Conservation (phyloP, 176 grass and related monocot genomes). For the Typha latifolia region DNA sequence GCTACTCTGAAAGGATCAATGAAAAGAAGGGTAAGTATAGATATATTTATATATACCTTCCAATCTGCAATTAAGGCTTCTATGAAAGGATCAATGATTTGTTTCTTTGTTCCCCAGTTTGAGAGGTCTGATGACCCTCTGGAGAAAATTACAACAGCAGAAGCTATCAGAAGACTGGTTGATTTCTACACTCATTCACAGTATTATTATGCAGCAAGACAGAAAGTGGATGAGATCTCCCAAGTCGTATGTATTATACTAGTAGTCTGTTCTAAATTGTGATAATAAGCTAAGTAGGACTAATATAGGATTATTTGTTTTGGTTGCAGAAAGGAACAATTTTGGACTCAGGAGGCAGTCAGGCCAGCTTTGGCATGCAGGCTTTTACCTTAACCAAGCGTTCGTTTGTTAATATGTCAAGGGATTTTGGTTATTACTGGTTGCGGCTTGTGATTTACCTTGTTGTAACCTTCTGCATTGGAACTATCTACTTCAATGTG, state of each 20-base stretch:
- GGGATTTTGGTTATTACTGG: conserved; percentile 99
- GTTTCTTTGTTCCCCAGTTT: conserved; percentile 23
- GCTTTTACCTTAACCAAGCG: conserved; percentile 70
- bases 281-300: not conserved
- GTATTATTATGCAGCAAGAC: conserved; percentile 48
- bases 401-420: conserved; percentile 94
- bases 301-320: conserved; percentile 2
- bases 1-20: conserved; percentile 91
- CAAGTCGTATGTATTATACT: conserved; percentile 47
- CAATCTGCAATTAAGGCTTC: not conserved
- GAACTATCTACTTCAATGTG: conserved; percentile 89
- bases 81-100: no score
- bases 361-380: conserved; percentile 96
- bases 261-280: not conserved
- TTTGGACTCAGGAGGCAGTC: conserved; percentile 77
- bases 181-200: conserved; percentile 61
- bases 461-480: conserved; percentile 89
- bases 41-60: not conserved
- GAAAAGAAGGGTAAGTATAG: conserved; percentile 54
- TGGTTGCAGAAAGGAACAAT: conserved; percentile 77
- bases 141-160: conserved; percentile 70
- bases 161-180: conserved; percentile 67
- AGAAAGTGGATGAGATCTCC: conserved; percentile 88
- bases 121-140: conserved; percentile 80
- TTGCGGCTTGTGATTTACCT: conserved; percentile 87